Conservation (phyloP, 208 protist species). For the Acanthamoeba comandoni region DNA sequence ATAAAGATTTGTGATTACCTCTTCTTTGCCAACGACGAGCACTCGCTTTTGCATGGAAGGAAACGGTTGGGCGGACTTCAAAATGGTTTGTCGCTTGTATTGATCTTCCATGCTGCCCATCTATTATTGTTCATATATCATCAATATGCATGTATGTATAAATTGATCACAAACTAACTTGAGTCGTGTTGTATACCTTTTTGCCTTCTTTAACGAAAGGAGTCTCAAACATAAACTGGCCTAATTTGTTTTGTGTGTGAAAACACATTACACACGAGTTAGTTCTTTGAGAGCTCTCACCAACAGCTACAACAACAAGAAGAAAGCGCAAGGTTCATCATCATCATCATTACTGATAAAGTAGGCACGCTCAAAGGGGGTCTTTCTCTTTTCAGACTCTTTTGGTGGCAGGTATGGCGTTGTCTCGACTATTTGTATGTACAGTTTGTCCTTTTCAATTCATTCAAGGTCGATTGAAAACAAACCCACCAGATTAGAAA, state of each 20-base stretch:
- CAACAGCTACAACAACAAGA: too few species aligned
- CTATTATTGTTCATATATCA: neutral
- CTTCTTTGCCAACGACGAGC: conserved; percentile 36
- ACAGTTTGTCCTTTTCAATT: neutral
- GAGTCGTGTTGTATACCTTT: conserved; percentile 37
- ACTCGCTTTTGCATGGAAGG: conserved; percentile 50
- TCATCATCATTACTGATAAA: conserved; percentile 56
- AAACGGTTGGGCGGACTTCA: conserved; percentile 9
- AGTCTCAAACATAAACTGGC: conserved; percentile 55
- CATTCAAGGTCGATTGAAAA: neutral
- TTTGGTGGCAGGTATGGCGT: neutral
- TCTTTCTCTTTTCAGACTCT: conserved; percentile 2
- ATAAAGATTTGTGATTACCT: neutral
- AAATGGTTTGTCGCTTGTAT: conserved; percentile 53
- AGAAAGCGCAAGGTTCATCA: too few species aligned
- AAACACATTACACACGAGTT: too few species aligned
- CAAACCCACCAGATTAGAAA: too few species aligned
- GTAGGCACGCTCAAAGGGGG: conserved; percentile 37
- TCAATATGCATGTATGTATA: neutral
- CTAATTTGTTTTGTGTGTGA: too few species aligned
- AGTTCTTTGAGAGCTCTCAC: too few species aligned
- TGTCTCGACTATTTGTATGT: conserved; percentile 50
- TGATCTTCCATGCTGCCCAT: conserved; percentile 41
- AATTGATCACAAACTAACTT: too few species aligned
- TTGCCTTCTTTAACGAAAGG: conserved; percentile 60